These are phyloP conservation scores for Blastocystis hominis DNA, from an alignment of 352 stramenopile species.

Conservation along the genomic window DNA sequence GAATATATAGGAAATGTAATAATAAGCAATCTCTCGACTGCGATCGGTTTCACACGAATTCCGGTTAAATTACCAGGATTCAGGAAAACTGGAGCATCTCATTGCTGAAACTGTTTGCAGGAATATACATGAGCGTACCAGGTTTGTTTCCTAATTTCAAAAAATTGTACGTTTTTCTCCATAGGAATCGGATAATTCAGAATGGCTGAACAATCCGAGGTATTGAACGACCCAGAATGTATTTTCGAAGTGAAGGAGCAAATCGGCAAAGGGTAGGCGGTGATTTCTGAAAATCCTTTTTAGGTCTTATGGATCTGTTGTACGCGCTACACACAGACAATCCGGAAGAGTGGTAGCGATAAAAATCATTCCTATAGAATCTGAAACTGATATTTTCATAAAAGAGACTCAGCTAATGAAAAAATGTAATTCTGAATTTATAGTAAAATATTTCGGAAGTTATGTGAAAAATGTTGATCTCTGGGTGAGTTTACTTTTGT, in stretches of 20 bases:
- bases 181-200: no score
- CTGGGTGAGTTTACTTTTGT: neutral
- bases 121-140: neutral
- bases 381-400: neutral
- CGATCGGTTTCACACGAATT: no score
- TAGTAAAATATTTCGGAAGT: conserved; percentile 55
- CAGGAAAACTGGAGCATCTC: neutral
- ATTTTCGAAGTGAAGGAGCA: neutral
- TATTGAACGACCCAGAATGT: neutral
- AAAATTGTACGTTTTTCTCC: no score
- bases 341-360: neutral
- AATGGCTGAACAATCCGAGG: neutral
- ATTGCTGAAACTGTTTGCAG: neutral
- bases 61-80: no score
- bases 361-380: conserved; percentile 30
- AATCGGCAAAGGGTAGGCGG: neutral
- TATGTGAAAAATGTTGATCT: conserved; percentile 56
- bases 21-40: no score
- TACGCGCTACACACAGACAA: neutral
- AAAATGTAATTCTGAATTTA: conserved; percentile 56
- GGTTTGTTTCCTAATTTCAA: no score
- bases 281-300: neutral
- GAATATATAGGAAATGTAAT: no score
- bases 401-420: conserved; percentile 60
- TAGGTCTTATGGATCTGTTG: neutral